Conservation (phyloP, 179 eudicot species). For the Spergularia azorica region DNA sequence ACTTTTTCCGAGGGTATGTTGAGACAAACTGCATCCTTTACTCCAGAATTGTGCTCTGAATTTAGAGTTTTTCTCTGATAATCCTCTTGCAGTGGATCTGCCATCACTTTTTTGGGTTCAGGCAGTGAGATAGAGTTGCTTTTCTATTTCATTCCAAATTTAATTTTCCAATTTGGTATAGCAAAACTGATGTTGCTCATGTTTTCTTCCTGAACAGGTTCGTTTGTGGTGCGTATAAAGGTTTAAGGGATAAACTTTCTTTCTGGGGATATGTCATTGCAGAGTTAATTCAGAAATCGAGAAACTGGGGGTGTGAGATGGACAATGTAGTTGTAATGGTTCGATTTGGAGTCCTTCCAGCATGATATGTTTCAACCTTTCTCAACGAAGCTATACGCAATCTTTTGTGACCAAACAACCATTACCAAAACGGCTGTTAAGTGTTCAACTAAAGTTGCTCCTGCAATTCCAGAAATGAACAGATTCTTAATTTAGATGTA, state of each 20-base stretch:
- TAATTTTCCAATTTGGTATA: too few relatives aligned
- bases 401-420: too few relatives aligned
- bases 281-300: not conserved
- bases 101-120: too few relatives aligned
- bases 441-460: not conserved
- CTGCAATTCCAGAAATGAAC: not conserved
- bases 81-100: too few relatives aligned
- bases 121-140: too few relatives aligned
- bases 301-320: slow-evolving; percentile 8
- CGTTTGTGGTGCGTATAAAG: slow-evolving; percentile 87
- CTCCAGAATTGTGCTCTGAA: not conserved
- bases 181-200: not conserved
- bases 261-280: not conserved
- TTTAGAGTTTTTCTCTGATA: too few relatives aligned
- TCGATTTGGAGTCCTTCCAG: not conserved
- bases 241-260: slow-evolving; percentile 37
- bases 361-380: not conserved
- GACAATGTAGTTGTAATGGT: not conserved
- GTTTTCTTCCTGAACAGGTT: slow-evolving; percentile 56
- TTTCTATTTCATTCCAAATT: too few relatives aligned
- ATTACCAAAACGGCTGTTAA: not conserved
- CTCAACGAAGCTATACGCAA: not conserved
- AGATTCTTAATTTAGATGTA: not conserved
- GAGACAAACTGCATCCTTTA: not conserved
- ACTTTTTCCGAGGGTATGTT: not conserved